Evolutionary conservation across 805 yeast species (phyloP), one percentile per base, ranked within the genome.

Genomic region (Debaryomyces hansenii): DNA sequence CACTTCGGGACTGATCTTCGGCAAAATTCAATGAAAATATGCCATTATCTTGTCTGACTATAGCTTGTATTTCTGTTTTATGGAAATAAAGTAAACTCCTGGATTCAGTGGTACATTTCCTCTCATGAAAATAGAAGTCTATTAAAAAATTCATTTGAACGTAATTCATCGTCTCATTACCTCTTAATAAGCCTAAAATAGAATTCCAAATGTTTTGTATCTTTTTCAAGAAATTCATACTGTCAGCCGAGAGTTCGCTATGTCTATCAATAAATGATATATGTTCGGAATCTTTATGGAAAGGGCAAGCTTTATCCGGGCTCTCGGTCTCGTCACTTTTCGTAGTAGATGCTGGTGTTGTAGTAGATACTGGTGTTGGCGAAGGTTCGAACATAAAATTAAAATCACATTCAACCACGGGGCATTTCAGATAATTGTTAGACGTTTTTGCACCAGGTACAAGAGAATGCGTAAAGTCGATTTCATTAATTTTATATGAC

Each of bases 361-460:
- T 8, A 18, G 31, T 14, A 6, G 45, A 40, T 24, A 29, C 27
- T 10, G 45, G 39, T 41, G 44, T 38, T 2, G 40, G 36, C 24
- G 45, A 33, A 35, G 60, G 63, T 21, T 67, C 70, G 16, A 56
- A 57, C 70, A 69, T 62, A 36, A 66, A 57, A 47, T 67, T 65
- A 49, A 70, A 61, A 50, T 69, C 75, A 45, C 71, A 69, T 42
- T 66, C 73, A 31, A 70, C 61, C 2, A 72, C 76, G 1, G 77
- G 76, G 43, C 77, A 72, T 43, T 56, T 58, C 34, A 31, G 34
- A 31, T n/a, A 31, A 14, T 11, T 12, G 7, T 28, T 39, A 5
- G 29, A 37, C 39, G 47, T 40, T 16, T 21, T 36, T 14, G 36
- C 38, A n/a, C 21, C 43, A 5, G 33, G 40, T 14, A 20, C n/a